Evolutionary conservation across 2,329 filamentous ascomycete species (phyloP).

Genomic region (Pestalotiopsis sp.): DNA sequence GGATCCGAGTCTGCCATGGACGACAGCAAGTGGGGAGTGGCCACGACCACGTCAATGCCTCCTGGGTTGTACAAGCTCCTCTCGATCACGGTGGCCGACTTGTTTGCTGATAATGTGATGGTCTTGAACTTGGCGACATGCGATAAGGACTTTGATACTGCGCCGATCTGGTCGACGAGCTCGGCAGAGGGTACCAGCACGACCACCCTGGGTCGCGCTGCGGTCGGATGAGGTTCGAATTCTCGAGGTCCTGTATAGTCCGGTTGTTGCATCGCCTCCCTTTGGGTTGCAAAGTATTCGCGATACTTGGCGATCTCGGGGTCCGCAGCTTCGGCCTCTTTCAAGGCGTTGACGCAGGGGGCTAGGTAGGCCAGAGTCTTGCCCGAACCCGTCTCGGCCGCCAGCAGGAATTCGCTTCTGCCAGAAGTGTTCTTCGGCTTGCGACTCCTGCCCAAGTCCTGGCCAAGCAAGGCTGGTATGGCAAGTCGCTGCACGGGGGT

Average conservation of each 20-base stretch:
- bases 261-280: slow-evolving; percentile 54
- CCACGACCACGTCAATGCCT: slow-evolving; percentile 83
- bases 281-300: slow-evolving; percentile 55
- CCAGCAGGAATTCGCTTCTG: slow-evolving; percentile 71
- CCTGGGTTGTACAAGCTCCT: slow-evolving; percentile 77
- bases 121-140: slow-evolving; percentile 88
- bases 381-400: slow-evolving; percentile 94
- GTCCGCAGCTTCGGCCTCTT: slow-evolving; percentile 69
- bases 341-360: slow-evolving; percentile 82
- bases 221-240: slow-evolving; percentile 71
- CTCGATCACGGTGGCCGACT: slow-evolving; percentile 78
- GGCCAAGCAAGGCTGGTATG: slow-evolving; percentile 76
- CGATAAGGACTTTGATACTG: slow-evolving; percentile 77
- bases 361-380: slow-evolving; percentile 94
- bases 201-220: slow-evolving; percentile 78
- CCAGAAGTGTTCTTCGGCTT: slow-evolving; percentile 31
- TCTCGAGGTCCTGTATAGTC: slow-evolving; percentile 64
- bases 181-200: slow-evolving; percentile 92
- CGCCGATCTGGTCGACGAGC: slow-evolving; percentile 84
- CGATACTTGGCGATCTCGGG: slow-evolving; percentile 59
- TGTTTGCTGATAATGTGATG: slow-evolving; percentile 76
- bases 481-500: slow-evolving; percentile 90
- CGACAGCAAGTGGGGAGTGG: slow-evolving; percentile 86
- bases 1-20: slow-evolving; percentile 89
- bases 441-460: slow-evolving; percentile 41